Evolutionary conservation across 1,284 basidiomycete genomes (phyloP).

Genomic region (Leucoagaricus sp.): DNA sequence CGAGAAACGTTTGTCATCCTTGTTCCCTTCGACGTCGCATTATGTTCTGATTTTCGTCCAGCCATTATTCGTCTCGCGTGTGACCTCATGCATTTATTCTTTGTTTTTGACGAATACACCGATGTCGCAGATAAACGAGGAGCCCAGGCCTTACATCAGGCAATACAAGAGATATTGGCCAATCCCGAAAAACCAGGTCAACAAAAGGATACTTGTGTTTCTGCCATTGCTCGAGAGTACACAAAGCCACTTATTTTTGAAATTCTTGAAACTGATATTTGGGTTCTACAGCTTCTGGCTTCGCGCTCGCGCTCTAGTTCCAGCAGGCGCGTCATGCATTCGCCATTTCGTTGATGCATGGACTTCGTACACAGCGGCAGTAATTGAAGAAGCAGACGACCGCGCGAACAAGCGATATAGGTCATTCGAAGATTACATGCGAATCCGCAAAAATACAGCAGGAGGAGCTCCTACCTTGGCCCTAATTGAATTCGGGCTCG

Average conservation of each 20-base stretch:
- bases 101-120: slow-evolving; percentile 35
- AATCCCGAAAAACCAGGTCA: not conserved
- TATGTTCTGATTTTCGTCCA: slow-evolving; percentile 19
- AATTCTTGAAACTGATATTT: not conserved
- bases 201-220: not conserved
- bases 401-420: slow-evolving; percentile 29
- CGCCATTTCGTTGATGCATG: slow-evolving; percentile 34
- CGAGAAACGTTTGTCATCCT: slow-evolving; percentile 14
- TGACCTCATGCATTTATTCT: slow-evolving; percentile 34
- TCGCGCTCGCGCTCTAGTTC: slow-evolving; percentile 18
- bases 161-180: not conserved
- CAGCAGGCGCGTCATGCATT: slow-evolving; percentile 21
- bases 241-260: not conserved
- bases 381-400: slow-evolving; percentile 39
- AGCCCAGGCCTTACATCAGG: slow-evolving; percentile 2
- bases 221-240: not conserved
- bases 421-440: slow-evolving; percentile 36
- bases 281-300: slow-evolving; percentile 25
- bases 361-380: slow-evolving; percentile 32
- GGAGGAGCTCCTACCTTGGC: slow-evolving; percentile 34
- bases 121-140: slow-evolving; percentile 26
- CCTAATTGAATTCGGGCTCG: slow-evolving; percentile 29
- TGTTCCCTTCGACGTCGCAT: not conserved
- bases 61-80: slow-evolving; percentile 25
- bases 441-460: slow-evolving; percentile 33